These are phyloP conservation scores for Tetragonia tetragonoides DNA, from an alignment of 148 eudicot species.

Conservation along the genomic window DNA sequence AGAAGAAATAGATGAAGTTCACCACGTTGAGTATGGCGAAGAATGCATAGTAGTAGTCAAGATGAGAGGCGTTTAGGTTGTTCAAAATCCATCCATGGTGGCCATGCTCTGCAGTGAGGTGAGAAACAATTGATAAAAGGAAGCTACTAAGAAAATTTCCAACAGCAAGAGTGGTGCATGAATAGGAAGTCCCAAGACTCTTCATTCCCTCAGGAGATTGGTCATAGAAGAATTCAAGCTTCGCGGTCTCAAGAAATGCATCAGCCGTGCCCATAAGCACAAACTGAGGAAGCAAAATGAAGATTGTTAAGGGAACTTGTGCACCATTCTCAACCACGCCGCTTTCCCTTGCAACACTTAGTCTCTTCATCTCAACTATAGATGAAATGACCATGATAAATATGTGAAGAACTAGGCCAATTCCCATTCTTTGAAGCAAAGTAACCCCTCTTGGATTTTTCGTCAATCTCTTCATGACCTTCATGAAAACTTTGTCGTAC, in stretches of 20 bases:
- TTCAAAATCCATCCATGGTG: conserved; percentile 65
- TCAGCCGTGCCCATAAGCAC: conserved; percentile 71
- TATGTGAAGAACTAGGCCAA: conserved; percentile 52
- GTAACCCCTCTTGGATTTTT: conserved; percentile 75
- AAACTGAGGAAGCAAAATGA: conserved; percentile 66
- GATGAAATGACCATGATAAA: conserved; percentile 53
- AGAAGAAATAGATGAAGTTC: conserved; percentile 53
- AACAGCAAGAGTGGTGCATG: conserved; percentile 54
- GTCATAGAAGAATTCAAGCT: conserved; percentile 78
- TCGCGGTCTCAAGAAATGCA: conserved; percentile 64
- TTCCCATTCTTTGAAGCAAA: conserved; percentile 74
- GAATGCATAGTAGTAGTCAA: conserved; percentile 71
- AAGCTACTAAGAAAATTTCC: conserved; percentile 73
- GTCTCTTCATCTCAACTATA: conserved; percentile 47
- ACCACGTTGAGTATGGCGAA: conserved; percentile 49
- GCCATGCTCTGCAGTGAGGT: conserved; percentile 47
- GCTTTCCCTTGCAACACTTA: conserved; percentile 47
- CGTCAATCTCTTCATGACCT: conserved; percentile 36
- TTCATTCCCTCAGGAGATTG: conserved; percentile 91
- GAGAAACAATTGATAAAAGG: conserved; percentile 52
- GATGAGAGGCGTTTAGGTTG: conserved; percentile 72
- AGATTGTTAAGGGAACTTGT: conserved; percentile 58
- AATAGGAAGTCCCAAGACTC: conserved; percentile 77
- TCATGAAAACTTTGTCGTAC: conserved; percentile 59
- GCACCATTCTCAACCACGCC: conserved; percentile 44